phyloP scores from a whole-genome alignment of 2,329 filamentous ascomycete genomes.

The Fusarium globosum region DNA sequence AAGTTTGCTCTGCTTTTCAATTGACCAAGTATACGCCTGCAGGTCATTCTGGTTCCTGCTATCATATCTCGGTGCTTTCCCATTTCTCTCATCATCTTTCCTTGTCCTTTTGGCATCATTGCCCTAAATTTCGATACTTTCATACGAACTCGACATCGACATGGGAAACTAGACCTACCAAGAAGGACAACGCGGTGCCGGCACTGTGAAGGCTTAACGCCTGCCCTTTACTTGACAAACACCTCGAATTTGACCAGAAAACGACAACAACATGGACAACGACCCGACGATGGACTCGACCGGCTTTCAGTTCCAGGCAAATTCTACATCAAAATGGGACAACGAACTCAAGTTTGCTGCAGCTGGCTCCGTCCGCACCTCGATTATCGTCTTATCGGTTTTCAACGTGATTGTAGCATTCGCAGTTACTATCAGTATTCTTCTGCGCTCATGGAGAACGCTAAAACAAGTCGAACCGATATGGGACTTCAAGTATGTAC shows the following conservation, averaged over 20 bases:
- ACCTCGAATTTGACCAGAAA: slow-evolving; percentile 16
- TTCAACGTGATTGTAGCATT: slow-evolving; percentile 71
- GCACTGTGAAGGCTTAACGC: slow-evolving; percentile 42
- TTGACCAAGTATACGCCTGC: not conserved
- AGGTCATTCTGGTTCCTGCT: slow-evolving; percentile 12
- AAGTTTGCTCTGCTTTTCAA: slow-evolving; percentile 17
- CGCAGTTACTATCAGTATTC: slow-evolving; percentile 65
- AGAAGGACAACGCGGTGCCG: slow-evolving; percentile 41
- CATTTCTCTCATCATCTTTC: not conserved
- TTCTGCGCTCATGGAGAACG: slow-evolving; percentile 65
- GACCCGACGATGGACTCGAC: slow-evolving; percentile 28
- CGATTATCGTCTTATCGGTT: slow-evolving; percentile 68
- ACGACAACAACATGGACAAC: slow-evolving; percentile 18
- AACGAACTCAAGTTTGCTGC: slow-evolving; percentile 64
- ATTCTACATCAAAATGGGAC: slow-evolving; percentile 59
- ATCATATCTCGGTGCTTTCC: slow-evolving; percentile 11
- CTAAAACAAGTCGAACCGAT: slow-evolving; percentile 55
- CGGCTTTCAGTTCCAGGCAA: slow-evolving; percentile 51
- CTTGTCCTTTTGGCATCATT: not conserved
- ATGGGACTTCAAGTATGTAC: slow-evolving; percentile 56
- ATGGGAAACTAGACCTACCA: slow-evolving; percentile 35
- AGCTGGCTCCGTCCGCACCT: slow-evolving; percentile 68
- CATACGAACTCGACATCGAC: slow-evolving; percentile 14
- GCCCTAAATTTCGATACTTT: slow-evolving; percentile 4
- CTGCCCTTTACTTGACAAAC: slow-evolving; percentile 23